These are phyloP conservation scores for Sporothrix phasma DNA, from an alignment of 2,329 filamentous ascomycete genomes.

Conservation along the genomic window DNA sequence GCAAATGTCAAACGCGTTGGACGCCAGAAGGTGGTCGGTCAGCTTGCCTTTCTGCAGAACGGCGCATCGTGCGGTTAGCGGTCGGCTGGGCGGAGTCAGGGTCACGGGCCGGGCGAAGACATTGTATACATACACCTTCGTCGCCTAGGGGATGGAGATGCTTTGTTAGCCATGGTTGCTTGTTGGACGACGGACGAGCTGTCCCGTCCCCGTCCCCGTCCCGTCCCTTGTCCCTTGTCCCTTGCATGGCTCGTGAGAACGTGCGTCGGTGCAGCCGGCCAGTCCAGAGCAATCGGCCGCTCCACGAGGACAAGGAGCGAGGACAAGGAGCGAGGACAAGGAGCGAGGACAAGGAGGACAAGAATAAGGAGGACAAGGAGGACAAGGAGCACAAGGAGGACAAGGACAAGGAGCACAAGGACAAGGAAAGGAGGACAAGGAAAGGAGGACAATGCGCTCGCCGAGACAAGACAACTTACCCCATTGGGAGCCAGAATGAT, in stretches of 20 bases:
- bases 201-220: too few species aligned
- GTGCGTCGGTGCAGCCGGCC: not conserved
- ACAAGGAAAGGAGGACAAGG: not conserved
- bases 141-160: slow-evolving; percentile 10
- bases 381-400: not conserved
- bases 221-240: too few species aligned
- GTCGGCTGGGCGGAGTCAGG: not conserved
- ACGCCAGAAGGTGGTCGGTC: slow-evolving; percentile 19
- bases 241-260: slow-evolving; percentile 1
- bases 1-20: slow-evolving; percentile 32
- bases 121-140: slow-evolving; percentile 13
- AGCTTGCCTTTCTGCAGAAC: slow-evolving; percentile 19
- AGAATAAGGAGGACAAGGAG: too few species aligned
- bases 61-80: not conserved
- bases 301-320: too few species aligned
- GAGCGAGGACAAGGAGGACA: too few species aligned
- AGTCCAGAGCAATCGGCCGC: too few species aligned
- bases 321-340: too few species aligned
- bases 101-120: too few species aligned
- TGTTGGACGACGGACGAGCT: too few species aligned
- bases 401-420: not conserved
- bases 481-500: slow-evolving; percentile 51
- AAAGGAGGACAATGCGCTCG: not conserved
- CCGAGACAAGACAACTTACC: slow-evolving; percentile 31
- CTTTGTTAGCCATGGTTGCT: not conserved